Evolutionary conservation across 257 asterid genomes (phyloP).

Genomic region (Craterostigma plantagineum): DNA sequence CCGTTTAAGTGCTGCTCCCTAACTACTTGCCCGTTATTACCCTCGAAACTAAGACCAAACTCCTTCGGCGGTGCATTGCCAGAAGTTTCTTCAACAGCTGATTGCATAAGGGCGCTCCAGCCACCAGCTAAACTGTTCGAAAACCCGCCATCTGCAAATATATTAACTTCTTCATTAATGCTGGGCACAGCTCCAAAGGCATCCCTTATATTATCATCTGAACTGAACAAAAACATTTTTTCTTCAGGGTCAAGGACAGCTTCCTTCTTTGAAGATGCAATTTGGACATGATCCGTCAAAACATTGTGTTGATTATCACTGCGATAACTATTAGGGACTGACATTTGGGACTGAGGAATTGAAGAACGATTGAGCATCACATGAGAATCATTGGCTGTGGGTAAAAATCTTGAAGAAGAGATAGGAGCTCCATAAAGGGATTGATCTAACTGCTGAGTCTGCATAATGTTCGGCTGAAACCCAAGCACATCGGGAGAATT

Average conservation of each 20-base stretch:
- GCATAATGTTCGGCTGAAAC: slow-evolving; percentile 24
- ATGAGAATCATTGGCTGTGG: slow-evolving; percentile 36
- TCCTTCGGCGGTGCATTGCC: slow-evolving; percentile 50
- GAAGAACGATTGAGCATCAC: slow-evolving; percentile 29
- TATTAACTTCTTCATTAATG: slow-evolving; percentile 35
- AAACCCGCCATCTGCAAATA: slow-evolving; percentile 30
- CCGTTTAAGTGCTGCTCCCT: slow-evolving; percentile 16
- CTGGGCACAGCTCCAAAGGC: slow-evolving; percentile 46
- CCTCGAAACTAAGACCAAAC: slow-evolving; percentile 42
- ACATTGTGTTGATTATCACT: slow-evolving; percentile 23
- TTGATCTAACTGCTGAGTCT: slow-evolving; percentile 63
- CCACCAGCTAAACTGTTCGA: slow-evolving; percentile 56
- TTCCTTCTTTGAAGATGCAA: slow-evolving; percentile 27
- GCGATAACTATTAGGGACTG: slow-evolving; percentile 18
- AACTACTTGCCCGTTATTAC: slow-evolving; percentile 19
- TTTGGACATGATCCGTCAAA: slow-evolving; percentile 26
- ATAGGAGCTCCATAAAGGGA: slow-evolving; percentile 87
- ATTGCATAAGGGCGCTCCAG: slow-evolving; percentile 99
- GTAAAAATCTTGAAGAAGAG: slow-evolving; percentile 51
- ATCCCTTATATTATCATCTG: slow-evolving; percentile 71
- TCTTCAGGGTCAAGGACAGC: slow-evolving; percentile 75
- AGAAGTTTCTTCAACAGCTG: slow-evolving; percentile 90
- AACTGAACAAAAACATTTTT: slow-evolving; percentile 79
- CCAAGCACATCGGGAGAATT: slow-evolving; percentile 44
- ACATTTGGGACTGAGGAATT: slow-evolving; percentile 28